Conservation (phyloP, 129 eudicot species). For the Tanacetum coccineum region DNA sequence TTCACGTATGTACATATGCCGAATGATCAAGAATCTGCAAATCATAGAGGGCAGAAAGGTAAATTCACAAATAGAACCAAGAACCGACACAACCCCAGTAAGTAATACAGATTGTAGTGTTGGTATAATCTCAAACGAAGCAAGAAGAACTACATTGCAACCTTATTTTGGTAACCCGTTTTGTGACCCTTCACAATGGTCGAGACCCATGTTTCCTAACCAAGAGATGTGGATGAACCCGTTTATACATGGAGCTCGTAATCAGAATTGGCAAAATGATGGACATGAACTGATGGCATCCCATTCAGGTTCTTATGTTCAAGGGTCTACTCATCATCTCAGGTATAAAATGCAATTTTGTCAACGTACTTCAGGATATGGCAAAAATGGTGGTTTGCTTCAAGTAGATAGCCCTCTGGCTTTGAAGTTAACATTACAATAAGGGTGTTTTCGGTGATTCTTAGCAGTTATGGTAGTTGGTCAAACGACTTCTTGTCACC, state of each 20-base stretch:
- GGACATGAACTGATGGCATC: no score
- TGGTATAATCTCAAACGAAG: conserved; percentile 22
- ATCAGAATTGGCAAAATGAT: no score
- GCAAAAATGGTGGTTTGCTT: conserved; percentile 24
- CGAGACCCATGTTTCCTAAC: conserved; percentile 24
- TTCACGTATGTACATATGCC: conserved; percentile 60
- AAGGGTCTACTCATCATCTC: conserved; percentile 21
- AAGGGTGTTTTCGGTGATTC: not conserved
- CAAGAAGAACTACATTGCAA: not conserved
- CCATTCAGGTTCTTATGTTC: not conserved
- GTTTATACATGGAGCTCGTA: not conserved
- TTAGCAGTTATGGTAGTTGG: conserved; percentile 18
- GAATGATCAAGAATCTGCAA: conserved; percentile 48
- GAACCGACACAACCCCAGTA: not conserved
- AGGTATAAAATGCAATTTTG: conserved; percentile 6
- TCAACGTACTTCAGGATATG: conserved; percentile 7
- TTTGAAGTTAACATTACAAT: conserved; percentile 27
- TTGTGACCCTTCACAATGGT: conserved; percentile 37
- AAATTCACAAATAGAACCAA: conserved; percentile 22
- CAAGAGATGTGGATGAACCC: conserved; percentile 33
- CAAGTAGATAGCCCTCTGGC: conserved; percentile 19
- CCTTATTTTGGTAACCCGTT: conserved; percentile 42
- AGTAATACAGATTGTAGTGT: not conserved
- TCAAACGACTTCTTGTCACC: conserved; percentile 12
- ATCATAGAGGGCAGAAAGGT: conserved; percentile 31